Conservation (phyloP, 163 green algal species). For the Smithsoniella earleae region DNA sequence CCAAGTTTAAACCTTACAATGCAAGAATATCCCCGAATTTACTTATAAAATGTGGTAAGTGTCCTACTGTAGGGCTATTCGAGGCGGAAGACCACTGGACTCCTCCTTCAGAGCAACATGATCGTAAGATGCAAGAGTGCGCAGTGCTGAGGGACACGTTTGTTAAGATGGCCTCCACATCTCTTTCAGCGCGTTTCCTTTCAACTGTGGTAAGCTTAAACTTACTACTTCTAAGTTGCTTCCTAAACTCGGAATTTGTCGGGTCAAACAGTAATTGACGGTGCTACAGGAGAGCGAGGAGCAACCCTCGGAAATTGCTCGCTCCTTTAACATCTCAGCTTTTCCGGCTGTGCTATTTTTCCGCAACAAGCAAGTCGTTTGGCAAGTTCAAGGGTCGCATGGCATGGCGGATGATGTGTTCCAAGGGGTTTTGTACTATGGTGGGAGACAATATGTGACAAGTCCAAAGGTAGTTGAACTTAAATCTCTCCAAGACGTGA, state of each 20-base stretch:
- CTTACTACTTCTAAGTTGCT: too few species aligned
- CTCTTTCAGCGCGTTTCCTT: background rate
- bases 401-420: background rate
- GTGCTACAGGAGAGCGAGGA: background rate
- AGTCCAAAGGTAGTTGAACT: too few species aligned
- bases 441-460: too few species aligned
- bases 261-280: too few species aligned
- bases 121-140: background rate
- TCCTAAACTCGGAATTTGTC: too few species aligned
- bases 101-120: background rate
- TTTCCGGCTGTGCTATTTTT: slow-evolving; percentile 11
- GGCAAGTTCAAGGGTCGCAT: background rate
- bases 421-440: slow-evolving; percentile 3
- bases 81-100: slow-evolving; percentile 14
- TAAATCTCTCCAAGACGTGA: too few species aligned
- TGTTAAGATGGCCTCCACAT: background rate
- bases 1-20: too few species aligned
- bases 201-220: background rate
- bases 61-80: too few species aligned
- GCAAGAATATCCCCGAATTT: too few species aligned
- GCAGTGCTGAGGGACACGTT: background rate
- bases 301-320: background rate
- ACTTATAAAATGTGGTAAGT: too few species aligned
- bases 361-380: background rate
- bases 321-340: background rate